Base-by-base conservation (phyloP, 345 rosid species). In the Acer saccharum region DNA sequence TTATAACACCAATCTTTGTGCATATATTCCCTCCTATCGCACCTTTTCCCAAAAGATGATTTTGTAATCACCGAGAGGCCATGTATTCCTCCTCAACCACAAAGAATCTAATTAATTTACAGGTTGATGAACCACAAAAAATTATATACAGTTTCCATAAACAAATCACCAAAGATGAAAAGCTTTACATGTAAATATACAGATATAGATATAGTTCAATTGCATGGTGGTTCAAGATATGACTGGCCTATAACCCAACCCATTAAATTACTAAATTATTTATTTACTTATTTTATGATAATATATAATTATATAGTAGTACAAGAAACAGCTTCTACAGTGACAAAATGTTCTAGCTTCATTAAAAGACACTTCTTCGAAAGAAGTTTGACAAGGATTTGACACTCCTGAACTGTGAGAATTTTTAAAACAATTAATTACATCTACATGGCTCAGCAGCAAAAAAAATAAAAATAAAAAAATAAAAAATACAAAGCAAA, bases 81-180 rank as follows among this genome's bases (percentile, higher is more conserved):
- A 82, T 69, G 68, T 71, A 78, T 78, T 67, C 71, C 76, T 77
- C 67, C 76, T 77, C 67, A 64, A 69, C 72, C 72, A 67, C 74
- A 89, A 89, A 86, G 92, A 89, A 89, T 90, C 90, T 17, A 79
- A 83, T 84, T 17, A 79, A 83, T 84, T 78, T 86, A 83, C 69
- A 71, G 18, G 74, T 71, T 61, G 57, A 79, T 23, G 80, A 84
- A 83, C 81, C 84, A 29, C 69, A 82, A 68, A 64, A 71, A 74
- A 27, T 71, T 35, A 35, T 35, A 65, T 5, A 68, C 41, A 29
- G 20, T 52, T 66, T 77, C 52, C 39, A n/a, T 25, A 44, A 46
- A 52, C 66, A 72, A 68, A 57, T 17, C 43, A 61, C 63, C 39
- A 58, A 76, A 79, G 82, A 68, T 20, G 14, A 74, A 48, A 48